Evolutionary conservation across 2,329 filamentous ascomycete genomes (phyloP).

Genomic region (Fusarium cicatricum): DNA sequence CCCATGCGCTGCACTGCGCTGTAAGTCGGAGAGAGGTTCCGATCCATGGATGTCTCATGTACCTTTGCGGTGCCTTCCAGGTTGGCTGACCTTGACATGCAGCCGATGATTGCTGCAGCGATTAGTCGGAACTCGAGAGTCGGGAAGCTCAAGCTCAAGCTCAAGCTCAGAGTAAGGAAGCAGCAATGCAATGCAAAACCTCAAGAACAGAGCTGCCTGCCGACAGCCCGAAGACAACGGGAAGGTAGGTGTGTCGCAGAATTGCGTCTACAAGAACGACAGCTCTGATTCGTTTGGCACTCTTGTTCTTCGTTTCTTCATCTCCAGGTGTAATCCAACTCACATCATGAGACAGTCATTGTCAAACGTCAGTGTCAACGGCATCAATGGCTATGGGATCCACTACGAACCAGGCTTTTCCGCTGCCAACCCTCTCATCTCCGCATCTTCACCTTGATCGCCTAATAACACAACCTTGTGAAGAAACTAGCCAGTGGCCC

Average conservation of each 20-base stretch:
- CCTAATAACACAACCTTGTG: neutral
- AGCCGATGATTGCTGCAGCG: conserved; percentile 12
- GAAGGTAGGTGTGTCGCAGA: conserved; percentile 5
- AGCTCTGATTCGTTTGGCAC: neutral
- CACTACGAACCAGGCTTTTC: neutral
- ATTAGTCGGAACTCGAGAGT: conserved; percentile 4
- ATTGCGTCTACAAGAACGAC: neutral
- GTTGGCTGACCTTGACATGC: conserved; percentile 9
- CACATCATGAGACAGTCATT: neutral
- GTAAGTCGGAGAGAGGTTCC: conserved; percentile 19
- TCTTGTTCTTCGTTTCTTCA: neutral
- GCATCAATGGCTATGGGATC: neutral
- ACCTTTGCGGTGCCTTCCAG: conserved; percentile 18
- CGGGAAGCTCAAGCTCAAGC: conserved; percentile 6
- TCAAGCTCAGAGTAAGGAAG: conserved; percentile 7
- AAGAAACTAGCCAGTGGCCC: neutral
- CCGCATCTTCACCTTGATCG: neutral
- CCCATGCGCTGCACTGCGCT: neutral
- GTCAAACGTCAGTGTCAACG: neutral
- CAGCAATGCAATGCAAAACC: neutral
- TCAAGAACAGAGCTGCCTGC: neutral
- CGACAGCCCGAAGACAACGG: conserved; percentile 14
- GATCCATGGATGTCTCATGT: conserved; percentile 34
- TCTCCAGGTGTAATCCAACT: neutral
- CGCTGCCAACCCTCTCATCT: neutral